Conservation (phyloP, 176 grass and related monocot genomes). For the Bromus sterilis region DNA sequence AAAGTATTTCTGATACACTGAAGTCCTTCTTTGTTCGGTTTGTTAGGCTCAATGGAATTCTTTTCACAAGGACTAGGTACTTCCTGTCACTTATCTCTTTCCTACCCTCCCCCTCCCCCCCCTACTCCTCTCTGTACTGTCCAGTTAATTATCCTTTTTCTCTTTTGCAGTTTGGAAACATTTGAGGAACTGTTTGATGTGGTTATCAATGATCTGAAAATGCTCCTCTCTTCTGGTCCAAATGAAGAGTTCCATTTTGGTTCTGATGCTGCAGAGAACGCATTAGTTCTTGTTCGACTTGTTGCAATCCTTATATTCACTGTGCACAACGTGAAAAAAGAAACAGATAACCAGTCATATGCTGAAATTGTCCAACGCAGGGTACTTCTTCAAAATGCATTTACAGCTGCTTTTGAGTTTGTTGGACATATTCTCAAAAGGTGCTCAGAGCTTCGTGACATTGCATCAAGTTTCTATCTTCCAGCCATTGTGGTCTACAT, state of each 20-base stretch:
- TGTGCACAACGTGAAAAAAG: conserved; percentile 79
- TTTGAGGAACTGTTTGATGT: conserved; percentile 68
- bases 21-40: conserved; percentile 70
- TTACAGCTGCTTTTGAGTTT: conserved; percentile 74
- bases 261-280: conserved; percentile 61
- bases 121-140: not conserved
- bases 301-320: conserved; percentile 85
- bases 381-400: conserved; percentile 76
- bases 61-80: conserved; percentile 83
- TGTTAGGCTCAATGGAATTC: conserved; percentile 89
- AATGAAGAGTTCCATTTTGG: conserved; percentile 75
- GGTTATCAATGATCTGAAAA: conserved; percentile 55
- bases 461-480: conserved; percentile 68
- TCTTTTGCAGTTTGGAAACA: conserved; percentile 69
- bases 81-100: not conserved
- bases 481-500: conserved; percentile 75
- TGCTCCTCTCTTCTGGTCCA: conserved; percentile 74
- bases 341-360: conserved; percentile 64
- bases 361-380: conserved; percentile 71
- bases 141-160: not conserved
- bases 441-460: conserved; percentile 56
- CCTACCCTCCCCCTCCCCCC: not conserved
- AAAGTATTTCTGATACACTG: conserved; percentile 46
- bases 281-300: conserved; percentile 49
- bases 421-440: conserved; percentile 67